phyloP scores from a whole-genome alignment of 1,284 basidiomycete genomes.

The Pascua guehoae region DNA sequence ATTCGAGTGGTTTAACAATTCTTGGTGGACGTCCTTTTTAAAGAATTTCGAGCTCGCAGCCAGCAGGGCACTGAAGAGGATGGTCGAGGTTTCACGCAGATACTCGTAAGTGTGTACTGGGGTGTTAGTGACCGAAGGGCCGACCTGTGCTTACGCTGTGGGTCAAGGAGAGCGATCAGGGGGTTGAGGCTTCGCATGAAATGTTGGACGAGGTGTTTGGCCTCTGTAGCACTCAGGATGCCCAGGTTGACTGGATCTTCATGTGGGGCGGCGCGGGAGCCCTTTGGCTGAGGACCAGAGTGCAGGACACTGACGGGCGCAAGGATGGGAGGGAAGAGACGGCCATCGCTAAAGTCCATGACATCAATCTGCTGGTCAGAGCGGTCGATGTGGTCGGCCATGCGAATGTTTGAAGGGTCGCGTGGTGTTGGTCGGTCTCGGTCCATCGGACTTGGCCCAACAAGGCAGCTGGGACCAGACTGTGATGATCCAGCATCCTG shows the following conservation, averaged over 20 bases:
- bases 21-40: background rate
- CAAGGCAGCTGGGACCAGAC: no score
- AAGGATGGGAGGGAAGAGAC: no score
- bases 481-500: no score
- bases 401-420: no score
- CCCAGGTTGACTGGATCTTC: background rate
- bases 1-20: constrained; percentile 8
- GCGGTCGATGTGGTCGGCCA: no score
- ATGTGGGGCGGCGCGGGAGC: no score
- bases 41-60: constrained; percentile 7
- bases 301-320: no score
- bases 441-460: no score
- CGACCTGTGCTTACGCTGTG: constrained; percentile 8
- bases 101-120: constrained; percentile 9
- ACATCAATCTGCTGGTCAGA: no score
- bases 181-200: constrained; percentile 3
- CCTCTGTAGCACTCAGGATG: constrained; percentile 1
- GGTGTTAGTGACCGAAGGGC: background rate
- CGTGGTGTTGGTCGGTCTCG: no score
- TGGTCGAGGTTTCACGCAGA: constrained; percentile 6
- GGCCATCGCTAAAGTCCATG: no score
- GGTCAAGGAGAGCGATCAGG: constrained; percentile 14
- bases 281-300: no score
- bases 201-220: background rate
- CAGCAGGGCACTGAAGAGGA: constrained; percentile 11